phyloP scores from a whole-genome alignment of 78 protist species.

The Planoprotostelium fungivorum region DNA sequence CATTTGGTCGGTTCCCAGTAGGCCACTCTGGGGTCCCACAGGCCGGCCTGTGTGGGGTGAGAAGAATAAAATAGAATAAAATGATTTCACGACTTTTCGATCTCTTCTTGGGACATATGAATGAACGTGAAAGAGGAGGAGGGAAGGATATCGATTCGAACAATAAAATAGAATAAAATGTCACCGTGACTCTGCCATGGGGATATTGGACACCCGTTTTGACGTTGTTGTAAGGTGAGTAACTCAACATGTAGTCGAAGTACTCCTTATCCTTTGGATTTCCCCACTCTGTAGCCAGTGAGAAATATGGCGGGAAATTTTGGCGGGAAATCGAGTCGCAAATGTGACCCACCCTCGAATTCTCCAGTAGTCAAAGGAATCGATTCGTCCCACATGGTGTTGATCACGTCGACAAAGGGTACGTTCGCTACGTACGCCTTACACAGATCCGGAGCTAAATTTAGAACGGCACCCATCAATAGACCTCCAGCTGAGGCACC shows the following conservation, averaged over 20 bases:
- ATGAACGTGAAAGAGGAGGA: no score
- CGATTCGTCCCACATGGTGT: slow-evolving; percentile 51
- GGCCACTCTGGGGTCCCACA: slow-evolving; percentile 64
- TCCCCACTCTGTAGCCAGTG: slow-evolving; percentile 74
- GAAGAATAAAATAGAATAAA: not conserved
- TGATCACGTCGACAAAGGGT: slow-evolving; percentile 53
- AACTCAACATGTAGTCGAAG: slow-evolving; percentile 50
- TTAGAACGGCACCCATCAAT: slow-evolving; percentile 40
- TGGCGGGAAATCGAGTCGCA: not conserved
- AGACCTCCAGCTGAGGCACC: slow-evolving; percentile 63
- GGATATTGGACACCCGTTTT: slow-evolving; percentile 22
- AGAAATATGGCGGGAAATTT: not conserved
- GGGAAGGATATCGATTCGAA: no score
- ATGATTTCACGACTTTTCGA: slow-evolving; percentile 11
- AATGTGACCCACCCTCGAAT: slow-evolving; percentile 13
- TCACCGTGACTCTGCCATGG: slow-evolving; percentile 21
- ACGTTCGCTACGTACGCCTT: slow-evolving; percentile 40
- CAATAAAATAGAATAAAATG: no score
- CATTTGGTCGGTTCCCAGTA: slow-evolving; percentile 56
- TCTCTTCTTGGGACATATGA: no score
- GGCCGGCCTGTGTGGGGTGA: slow-evolving; percentile 21
- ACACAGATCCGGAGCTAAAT: slow-evolving; percentile 22
- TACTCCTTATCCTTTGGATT: slow-evolving; percentile 38
- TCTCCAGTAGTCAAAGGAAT: slow-evolving; percentile 76
- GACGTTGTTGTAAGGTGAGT: slow-evolving; percentile 47